Conservation (phyloP, 179 eudicot genomes). For the Silene noctiflora region DNA sequence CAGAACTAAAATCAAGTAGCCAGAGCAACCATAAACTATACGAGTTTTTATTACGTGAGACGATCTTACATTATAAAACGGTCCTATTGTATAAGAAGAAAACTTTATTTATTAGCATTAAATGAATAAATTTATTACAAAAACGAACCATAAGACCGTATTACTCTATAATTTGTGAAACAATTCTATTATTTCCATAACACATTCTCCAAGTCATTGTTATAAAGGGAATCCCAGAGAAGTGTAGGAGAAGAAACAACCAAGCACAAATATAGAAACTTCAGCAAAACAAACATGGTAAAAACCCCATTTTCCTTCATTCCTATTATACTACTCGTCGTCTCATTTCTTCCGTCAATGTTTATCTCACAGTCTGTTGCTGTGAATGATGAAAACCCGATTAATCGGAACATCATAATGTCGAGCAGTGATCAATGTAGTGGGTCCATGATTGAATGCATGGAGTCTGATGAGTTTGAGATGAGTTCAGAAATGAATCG, state of each 20-base stretch:
- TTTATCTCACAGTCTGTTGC: background rate
- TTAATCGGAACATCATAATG: background rate
- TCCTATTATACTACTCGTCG: slow-evolving; percentile 17
- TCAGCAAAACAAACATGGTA: background rate
- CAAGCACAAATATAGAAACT: no score
- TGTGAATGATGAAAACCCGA: background rate
- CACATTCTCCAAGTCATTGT: slow-evolving; percentile 11
- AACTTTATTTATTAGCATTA: no score
- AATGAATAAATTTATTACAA: no score
- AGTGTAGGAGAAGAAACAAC: background rate
- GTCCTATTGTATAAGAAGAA: no score
- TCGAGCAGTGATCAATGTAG: slow-evolving; percentile 13
- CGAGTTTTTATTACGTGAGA: no score
- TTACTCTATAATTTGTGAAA: no score
- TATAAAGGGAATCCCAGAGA: background rate
- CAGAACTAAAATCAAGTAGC: background rate
- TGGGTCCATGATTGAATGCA: slow-evolving; percentile 20
- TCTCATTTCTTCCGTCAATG: slow-evolving; percentile 11
- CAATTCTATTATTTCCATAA: no score
- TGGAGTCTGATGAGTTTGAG: slow-evolving; percentile 15
- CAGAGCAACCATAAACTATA: background rate
- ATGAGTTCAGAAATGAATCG: slow-evolving; percentile 28
- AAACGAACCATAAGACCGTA: no score
- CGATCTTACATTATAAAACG: no score
- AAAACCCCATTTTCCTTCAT: background rate